phyloP scores from a whole-genome alignment of 495 filamentous ascomycete species.

The Annulohypoxylon maeteangense region DNA sequence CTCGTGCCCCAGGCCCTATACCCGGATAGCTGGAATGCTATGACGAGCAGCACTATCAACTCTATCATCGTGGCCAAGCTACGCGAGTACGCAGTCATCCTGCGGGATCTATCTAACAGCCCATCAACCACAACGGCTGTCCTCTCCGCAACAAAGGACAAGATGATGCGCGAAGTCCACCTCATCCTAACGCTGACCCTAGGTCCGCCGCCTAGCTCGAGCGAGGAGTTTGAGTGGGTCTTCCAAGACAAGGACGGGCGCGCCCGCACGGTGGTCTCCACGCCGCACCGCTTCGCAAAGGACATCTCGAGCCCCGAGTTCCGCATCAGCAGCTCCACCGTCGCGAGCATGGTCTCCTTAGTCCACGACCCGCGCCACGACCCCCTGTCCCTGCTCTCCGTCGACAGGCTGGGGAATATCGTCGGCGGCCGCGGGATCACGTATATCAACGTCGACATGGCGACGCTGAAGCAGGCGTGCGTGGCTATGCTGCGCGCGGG shows the following conservation, averaged over 20 bases:
- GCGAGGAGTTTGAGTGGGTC: constrained; percentile 77
- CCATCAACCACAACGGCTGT: constrained; percentile 39
- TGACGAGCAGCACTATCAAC: constrained; percentile 74
- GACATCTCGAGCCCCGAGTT: constrained; percentile 61
- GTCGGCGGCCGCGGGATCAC: constrained; percentile 74
- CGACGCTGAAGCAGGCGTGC: constrained; percentile 74
- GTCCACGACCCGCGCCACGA: constrained; percentile 85
- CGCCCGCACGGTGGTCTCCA: constrained; percentile 66
- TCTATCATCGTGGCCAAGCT: constrained; percentile 83
- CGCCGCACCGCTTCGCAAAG: constrained; percentile 72
- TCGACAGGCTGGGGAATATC: constrained; percentile 81
- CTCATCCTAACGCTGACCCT: constrained; percentile 80
- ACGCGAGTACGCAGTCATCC: constrained; percentile 78
- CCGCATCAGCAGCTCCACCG: constrained; percentile 63
- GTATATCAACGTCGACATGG: constrained; percentile 85
- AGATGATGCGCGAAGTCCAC: constrained; percentile 81
- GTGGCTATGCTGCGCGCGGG: constrained; percentile 80
- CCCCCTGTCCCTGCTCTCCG: constrained; percentile 75
- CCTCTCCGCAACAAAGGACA: constrained; percentile 67
- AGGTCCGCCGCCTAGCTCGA: constrained; percentile 75
- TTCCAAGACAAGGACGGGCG: constrained; percentile 75
- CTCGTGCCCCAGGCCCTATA: constrained; percentile 82
- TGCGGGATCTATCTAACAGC: constrained; percentile 64
- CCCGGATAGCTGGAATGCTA: constrained; percentile 81
- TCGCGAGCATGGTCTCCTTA: constrained; percentile 74